These are phyloP conservation scores for Alternaria burnsii DNA, from an alignment of 2,329 filamentous ascomycete genomes.

Conservation along the genomic window DNA sequence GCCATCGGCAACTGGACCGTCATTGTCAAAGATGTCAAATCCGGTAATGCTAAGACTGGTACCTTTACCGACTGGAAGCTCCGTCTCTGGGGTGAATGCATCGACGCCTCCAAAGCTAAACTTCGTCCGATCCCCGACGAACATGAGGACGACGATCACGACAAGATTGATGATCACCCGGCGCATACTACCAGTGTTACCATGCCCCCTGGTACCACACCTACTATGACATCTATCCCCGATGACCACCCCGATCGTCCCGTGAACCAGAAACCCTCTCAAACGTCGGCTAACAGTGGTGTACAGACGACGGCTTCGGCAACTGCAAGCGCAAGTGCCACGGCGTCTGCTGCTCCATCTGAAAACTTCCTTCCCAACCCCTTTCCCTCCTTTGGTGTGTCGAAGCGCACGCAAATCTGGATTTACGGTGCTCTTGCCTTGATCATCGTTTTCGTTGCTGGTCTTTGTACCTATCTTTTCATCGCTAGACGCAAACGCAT, in stretches of 20 bases:
- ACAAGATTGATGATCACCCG: conserved; percentile 63
- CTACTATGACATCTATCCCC: conserved; percentile 56
- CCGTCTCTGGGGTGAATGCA: conserved; percentile 90
- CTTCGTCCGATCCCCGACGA: conserved; percentile 83
- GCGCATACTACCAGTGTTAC: conserved; percentile 68
- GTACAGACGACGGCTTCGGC: conserved; percentile 31
- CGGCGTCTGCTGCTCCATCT: conserved; percentile 34
- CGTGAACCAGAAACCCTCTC: conserved; percentile 65
- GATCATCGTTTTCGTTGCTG: conserved; percentile 83
- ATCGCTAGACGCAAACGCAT: conserved; percentile 79
- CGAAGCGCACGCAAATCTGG: conserved; percentile 88
- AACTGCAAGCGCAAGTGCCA: conserved; percentile 22
- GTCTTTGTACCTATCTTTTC: conserved; percentile 82
- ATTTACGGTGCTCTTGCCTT: conserved; percentile 88
- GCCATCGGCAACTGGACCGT: conserved; percentile 92
- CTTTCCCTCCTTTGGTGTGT: conserved; percentile 90
- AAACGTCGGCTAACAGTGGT: conserved; percentile 36
- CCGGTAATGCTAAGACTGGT: conserved; percentile 77
- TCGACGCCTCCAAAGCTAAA: conserved; percentile 75
- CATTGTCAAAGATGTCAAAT: conserved; percentile 80
- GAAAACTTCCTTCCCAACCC: conserved; percentile 77
- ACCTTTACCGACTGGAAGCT: conserved; percentile 90
- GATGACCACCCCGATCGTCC: conserved; percentile 61
- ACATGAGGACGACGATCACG: conserved; percentile 84
- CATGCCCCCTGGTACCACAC: conserved; percentile 56